Evolutionary conservation across 306 rosid species (phyloP), one percentile per base, ranked within the genome.

Genomic region (Cucurbita ficifolia): DNA sequence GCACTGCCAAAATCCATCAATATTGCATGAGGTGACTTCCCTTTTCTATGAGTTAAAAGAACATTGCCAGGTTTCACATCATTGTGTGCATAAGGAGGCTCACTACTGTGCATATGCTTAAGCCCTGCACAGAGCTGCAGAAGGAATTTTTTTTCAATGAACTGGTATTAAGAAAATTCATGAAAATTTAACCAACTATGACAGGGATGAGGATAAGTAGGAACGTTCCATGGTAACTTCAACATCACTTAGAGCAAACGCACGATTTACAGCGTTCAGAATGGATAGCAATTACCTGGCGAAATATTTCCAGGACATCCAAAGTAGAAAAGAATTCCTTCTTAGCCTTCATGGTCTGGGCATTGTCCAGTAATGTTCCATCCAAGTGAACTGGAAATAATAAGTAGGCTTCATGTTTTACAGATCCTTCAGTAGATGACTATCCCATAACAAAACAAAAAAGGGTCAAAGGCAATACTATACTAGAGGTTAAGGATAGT

Each of bases 1-100:
- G 99, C 82, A 83, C 99, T 95, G 55, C 99, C 97, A 82, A 95
- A 95, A 86, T 95, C 99, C 99, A 95, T 95, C 81, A 95, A 83
- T 78, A 89, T 95, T 80, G 97, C 97, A 49, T 89, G 87, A 48
- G 96, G 96, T 18, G 97, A 75, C 63, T 83, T 85, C 63, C 91
- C 97, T 82, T 87, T 95, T 75, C 91, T 83, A 46, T 83, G 96
- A 67, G 96, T 87, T 67, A 95, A 50, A 82, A 95, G 90, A 81
- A 91, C 87, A 73, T 95, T 95, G 54, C 97, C 99, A 35, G 99
- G 97, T 81, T 95, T 95, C 81, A 95, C 92, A 83, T 95, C 99
- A 79, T 91, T 95, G 78, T 95, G 99, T 43, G 99, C 99, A 86
- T 91, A 89, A 76, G 99, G 89, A 76, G 96, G 92, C 70, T 95